phyloP scores from a whole-genome alignment of 2,329 filamentous ascomycete species.

The Fusarium sp. region DNA sequence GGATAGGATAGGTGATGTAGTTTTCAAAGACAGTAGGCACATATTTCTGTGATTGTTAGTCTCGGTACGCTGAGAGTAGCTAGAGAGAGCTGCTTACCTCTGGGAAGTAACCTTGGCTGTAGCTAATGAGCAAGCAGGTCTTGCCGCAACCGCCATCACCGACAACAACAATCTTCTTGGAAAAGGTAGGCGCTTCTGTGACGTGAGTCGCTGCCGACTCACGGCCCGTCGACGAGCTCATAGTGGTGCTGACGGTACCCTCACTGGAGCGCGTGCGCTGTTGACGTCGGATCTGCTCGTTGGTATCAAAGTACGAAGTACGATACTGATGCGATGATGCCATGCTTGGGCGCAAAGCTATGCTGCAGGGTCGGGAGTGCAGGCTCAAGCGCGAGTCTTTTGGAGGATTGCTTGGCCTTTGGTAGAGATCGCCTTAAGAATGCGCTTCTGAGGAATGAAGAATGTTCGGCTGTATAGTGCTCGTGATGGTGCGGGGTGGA shows the following conservation, averaged over 20 bases:
- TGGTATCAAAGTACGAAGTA: conserved; percentile 62
- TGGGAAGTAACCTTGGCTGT: conserved; percentile 98
- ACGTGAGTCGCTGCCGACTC: conserved; percentile 85
- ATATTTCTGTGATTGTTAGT: conserved; percentile 79
- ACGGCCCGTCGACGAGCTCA: conserved; percentile 78
- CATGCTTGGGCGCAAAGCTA: conserved; percentile 53
- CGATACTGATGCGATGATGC: conserved; percentile 65
- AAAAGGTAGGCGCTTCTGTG: conserved; percentile 91
- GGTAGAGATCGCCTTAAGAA: neutral
- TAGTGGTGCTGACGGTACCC: conserved; percentile 87
- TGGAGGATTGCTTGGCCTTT: conserved; percentile 22
- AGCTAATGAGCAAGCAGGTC: conserved; percentile 98
- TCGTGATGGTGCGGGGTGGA: conserved; percentile 35
- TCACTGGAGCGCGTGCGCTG: conserved; percentile 79
- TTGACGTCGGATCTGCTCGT: conserved; percentile 56
- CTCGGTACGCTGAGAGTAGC: neutral
- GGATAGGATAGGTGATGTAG: conserved; percentile 97
- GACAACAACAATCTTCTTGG: conserved; percentile 99
- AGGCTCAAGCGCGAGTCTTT: conserved; percentile 36
- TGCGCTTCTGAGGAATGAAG: conserved; percentile 2
- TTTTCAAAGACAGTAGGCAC: conserved; percentile 99
- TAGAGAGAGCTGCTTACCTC: conserved; percentile 71
- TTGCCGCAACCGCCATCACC: conserved; percentile 98
- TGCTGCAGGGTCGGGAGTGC: conserved; percentile 16
- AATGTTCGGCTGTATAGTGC: conserved; percentile 7